phyloP scores from a whole-genome alignment of 768 basidiomycete species.

The Trametes gibbosa region DNA sequence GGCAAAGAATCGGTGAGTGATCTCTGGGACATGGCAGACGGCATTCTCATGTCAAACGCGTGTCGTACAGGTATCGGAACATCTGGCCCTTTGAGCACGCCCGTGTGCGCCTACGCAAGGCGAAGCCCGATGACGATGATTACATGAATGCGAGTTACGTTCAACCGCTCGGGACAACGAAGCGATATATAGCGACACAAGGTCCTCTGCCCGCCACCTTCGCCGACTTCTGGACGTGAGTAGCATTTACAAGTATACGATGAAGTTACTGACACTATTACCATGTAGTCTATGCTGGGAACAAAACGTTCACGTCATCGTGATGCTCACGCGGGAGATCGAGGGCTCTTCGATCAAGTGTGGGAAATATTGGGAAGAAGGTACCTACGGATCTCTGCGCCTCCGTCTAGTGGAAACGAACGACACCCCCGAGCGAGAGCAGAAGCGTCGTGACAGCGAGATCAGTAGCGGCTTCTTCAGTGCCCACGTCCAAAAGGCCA shows the following conservation, averaged over 20 bases:
- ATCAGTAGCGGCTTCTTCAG: slow-evolving; percentile 35
- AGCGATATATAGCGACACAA: slow-evolving; percentile 93
- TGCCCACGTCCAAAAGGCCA: slow-evolving; percentile 32
- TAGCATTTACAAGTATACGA: slow-evolving; percentile 17
- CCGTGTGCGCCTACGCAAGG: slow-evolving; percentile 66
- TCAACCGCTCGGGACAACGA: slow-evolving; percentile 77
- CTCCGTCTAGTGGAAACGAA: slow-evolving; percentile 51
- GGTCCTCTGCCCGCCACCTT: slow-evolving; percentile 90
- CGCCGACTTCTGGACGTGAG: slow-evolving; percentile 92
- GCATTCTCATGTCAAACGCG: not conserved
- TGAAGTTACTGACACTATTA: not conserved
- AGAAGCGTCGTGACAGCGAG: slow-evolving; percentile 24
- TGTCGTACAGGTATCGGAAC: slow-evolving; percentile 70
- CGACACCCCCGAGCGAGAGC: slow-evolving; percentile 41
- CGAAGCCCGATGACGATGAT: slow-evolving; percentile 53
- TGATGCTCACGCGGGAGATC: slow-evolving; percentile 93
- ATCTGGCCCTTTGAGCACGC: slow-evolving; percentile 99
- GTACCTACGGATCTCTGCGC: slow-evolving; percentile 66
- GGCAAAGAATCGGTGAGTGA: slow-evolving; percentile 77
- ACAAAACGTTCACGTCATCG: slow-evolving; percentile 90
- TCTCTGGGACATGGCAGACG: not conserved
- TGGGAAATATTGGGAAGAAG: slow-evolving; percentile 81
- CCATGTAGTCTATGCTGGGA: slow-evolving; percentile 80
- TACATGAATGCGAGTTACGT: slow-evolving; percentile 96
- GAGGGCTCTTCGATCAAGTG: slow-evolving; percentile 91